Percentiles rank a stretch among this genome's conserved stretches.
phyloP scores from a whole-genome alignment of 306 rosid genomes.

The Pyrus betulifolia region DNA sequence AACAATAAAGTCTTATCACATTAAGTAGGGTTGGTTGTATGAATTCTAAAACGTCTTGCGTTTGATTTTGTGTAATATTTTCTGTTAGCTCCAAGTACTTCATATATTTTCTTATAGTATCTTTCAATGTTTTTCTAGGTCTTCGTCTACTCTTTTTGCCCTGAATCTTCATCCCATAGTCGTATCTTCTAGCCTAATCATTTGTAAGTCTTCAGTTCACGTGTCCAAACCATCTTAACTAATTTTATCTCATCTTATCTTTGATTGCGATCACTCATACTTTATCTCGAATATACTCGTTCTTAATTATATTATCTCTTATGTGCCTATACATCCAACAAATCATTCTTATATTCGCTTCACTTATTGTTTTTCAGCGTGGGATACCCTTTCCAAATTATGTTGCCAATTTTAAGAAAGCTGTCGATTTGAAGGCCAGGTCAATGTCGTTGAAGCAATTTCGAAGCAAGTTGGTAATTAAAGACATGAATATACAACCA shows the following conservation, averaged over 20 bases:
- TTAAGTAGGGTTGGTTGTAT: fast-evolving
- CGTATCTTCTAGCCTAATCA: fast-evolving
- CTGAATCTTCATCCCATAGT: fast-evolving
- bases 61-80: fast-evolving
- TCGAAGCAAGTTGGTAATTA: not conserved
- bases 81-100: fast-evolving
- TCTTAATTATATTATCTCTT: too few species aligned
- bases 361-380: too few species aligned
- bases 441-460: not conserved
- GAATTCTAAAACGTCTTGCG: fast-evolving
- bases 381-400: too few species aligned
- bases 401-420: too few species aligned
- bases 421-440: not conserved
- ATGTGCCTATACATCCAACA: too few species aligned
- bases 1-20: too few species aligned
- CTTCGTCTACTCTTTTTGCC: fast-evolving
- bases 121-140: fast-evolving
- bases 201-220: too few species aligned
- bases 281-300: too few species aligned
- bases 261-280: fast-evolving
- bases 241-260: too few species aligned
- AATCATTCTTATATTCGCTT: too few species aligned
- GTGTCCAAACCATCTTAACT: too few species aligned
- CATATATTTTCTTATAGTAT: too few species aligned
- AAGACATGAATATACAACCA: not conserved